Percentiles rank a stretch among this genome's conserved stretches.
These are phyloP conservation scores for Puccinellia tenuiflora DNA, from an alignment of 176 grass and related monocot species.

Conservation along the genomic window DNA sequence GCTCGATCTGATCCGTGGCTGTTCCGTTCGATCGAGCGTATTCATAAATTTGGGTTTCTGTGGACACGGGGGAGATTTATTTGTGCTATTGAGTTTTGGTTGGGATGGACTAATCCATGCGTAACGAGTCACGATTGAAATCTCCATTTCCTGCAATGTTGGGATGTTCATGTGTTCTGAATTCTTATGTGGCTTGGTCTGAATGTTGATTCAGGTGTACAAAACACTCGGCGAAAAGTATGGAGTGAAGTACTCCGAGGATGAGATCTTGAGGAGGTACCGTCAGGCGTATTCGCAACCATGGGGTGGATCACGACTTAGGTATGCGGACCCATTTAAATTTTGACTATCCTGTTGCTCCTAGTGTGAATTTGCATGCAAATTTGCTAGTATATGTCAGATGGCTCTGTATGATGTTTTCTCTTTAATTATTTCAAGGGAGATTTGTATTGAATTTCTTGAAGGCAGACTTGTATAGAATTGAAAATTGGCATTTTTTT, in stretches of 20 bases:
- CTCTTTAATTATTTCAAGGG: neutral
- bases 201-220: constrained; percentile 59
- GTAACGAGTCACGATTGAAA: too few relatives aligned
- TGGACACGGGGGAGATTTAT: neutral
- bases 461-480: neutral
- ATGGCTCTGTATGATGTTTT: neutral
- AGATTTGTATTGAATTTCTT: neutral
- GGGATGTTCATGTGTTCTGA: neutral
- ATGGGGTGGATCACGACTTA: constrained; percentile 86
- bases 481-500: too few relatives aligned
- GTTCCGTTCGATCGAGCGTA: neutral
- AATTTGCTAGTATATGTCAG: neutral
- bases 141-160: too few relatives aligned
- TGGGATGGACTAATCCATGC: neutral
- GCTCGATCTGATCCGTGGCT: neutral
- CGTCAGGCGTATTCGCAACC: constrained; percentile 63
- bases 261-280: constrained; percentile 83
- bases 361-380: neutral
- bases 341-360: neutral
- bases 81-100: neutral
- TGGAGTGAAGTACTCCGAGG: constrained; percentile 77
- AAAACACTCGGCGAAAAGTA: constrained; percentile 80
- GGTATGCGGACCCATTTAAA: constrained; percentile 28
- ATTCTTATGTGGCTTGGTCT: neutral
- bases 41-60: neutral